Conservation (phyloP, 495 filamentous ascomycete species). For the Penicillium manginii region DNA sequence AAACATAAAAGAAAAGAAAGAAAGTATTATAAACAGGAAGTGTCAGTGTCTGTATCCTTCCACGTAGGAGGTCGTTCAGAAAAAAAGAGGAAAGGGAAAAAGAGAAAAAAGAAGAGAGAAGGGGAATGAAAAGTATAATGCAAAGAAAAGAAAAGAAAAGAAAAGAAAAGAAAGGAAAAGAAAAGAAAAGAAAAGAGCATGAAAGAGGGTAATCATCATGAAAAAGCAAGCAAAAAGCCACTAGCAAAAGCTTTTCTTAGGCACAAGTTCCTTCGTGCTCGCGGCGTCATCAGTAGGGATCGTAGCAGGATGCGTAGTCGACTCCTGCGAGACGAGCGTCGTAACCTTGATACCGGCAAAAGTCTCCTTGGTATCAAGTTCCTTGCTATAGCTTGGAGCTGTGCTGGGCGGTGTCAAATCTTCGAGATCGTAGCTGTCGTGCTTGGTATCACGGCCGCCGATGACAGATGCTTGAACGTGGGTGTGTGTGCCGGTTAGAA, state of each 20-base stretch:
- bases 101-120: neutral
- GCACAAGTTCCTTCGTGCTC: slow-evolving; percentile 35
- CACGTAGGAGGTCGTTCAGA: neutral
- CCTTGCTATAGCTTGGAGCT: slow-evolving; percentile 10
- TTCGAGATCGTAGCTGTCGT: slow-evolving; percentile 27
- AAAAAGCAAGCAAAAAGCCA: slow-evolving; percentile 1
- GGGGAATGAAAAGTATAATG: no score
- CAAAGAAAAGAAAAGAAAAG: neutral
- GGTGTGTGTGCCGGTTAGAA: slow-evolving; percentile 26
- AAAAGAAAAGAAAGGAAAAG: neutral
- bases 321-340: slow-evolving; percentile 36
- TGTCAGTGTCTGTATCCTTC: neutral
- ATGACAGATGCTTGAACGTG: slow-evolving; percentile 31
- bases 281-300: slow-evolving; percentile 22
- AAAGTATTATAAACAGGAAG: neutral
- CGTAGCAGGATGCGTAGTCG: slow-evolving; percentile 9
- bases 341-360: slow-evolving; percentile 37
- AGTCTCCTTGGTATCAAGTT: neutral
- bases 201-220: slow-evolving; percentile 1
- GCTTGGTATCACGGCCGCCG: slow-evolving; percentile 13
- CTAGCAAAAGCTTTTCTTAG: slow-evolving; percentile 24
- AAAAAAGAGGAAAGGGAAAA: neutral
- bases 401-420: slow-evolving; percentile 18
- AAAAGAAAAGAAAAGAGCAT: neutral
- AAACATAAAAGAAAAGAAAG: slow-evolving; percentile 1